These are phyloP conservation scores for Gracilariopsis chorda DNA, from an alignment of 23 red algal genomes.

Conservation along the genomic window DNA sequence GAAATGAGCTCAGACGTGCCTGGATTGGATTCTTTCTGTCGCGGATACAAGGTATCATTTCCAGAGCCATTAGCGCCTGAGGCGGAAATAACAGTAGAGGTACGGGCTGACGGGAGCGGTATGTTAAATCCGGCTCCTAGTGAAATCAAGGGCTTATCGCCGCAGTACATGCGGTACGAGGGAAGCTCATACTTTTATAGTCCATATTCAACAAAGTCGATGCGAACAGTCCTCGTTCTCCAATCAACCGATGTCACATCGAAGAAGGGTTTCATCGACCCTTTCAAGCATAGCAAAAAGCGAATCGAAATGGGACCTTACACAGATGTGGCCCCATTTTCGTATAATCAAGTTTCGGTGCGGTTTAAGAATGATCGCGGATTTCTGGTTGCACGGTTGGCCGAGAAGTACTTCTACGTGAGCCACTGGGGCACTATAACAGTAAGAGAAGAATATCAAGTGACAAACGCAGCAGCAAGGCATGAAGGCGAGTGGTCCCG, in stretches of 20 bases:
- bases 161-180: constrained; percentile 52
- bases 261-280: background rate
- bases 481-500: constrained; percentile 73
- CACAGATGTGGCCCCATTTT: constrained; percentile 25
- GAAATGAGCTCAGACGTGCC: background rate
- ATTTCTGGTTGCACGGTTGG: constrained; percentile 35
- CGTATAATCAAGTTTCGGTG: constrained; percentile 14
- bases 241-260: constrained; percentile 8
- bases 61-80: background rate
- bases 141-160: background rate
- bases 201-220: constrained; percentile 38
- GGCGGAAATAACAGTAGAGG: constrained; percentile 1
- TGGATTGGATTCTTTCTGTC: background rate
- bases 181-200: constrained; percentile 46
- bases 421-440: constrained; percentile 42
- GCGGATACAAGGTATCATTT: constrained; percentile 3
- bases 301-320: constrained; percentile 52
- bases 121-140: constrained; percentile 38
- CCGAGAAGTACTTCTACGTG: constrained; percentile 22
- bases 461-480: constrained; percentile 46
- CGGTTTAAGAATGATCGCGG: constrained; percentile 64
- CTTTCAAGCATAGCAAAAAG: background rate
- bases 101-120: constrained; percentile 16
- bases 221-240: constrained; percentile 33
- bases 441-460: constrained; percentile 30